phyloP scores from a whole-genome alignment of 352 stramenopile species.

The Globisporangium alternatum region DNA sequence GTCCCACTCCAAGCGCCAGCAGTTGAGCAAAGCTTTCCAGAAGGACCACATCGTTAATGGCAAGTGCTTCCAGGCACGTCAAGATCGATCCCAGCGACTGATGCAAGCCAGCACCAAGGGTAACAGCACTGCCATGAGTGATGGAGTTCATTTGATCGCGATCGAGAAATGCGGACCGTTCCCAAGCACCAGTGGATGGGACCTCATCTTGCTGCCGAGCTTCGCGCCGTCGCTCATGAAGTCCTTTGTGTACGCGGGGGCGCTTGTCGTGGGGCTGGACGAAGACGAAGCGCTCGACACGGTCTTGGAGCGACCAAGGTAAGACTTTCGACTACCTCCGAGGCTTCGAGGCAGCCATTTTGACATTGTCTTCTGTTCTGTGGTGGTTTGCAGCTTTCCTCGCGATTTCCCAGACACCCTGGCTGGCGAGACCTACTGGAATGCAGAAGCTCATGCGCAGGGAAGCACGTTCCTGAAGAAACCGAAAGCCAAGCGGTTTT shows the following conservation, averaged over 20 bases:
- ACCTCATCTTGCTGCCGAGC: slow-evolving; percentile 48
- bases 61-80: slow-evolving; percentile 30
- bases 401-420: slow-evolving; percentile 73
- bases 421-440: slow-evolving; percentile 58
- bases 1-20: slow-evolving; percentile 44
- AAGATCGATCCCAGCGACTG: slow-evolving; percentile 5
- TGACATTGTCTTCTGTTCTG: background rate
- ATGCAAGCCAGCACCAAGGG: background rate
- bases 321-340: background rate
- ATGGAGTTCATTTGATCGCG: slow-evolving; percentile 38
- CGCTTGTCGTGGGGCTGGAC: slow-evolving; percentile 68
- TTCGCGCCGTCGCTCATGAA: slow-evolving; percentile 57
- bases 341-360: background rate
- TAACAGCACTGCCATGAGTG: background rate
- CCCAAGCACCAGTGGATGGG: slow-evolving; percentile 53
- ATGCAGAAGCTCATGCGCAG: slow-evolving; percentile 20
- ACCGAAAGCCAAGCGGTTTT: slow-evolving; percentile 67
- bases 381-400: slow-evolving; percentile 52
- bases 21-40: slow-evolving; percentile 30
- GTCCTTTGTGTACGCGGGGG: slow-evolving; percentile 55
- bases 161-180: slow-evolving; percentile 44
- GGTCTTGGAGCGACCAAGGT: slow-evolving; percentile 47
- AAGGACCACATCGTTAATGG: slow-evolving; percentile 68
- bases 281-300: slow-evolving; percentile 64
- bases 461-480: slow-evolving; percentile 37